A percentile compares a stretch with the other conserved stretches of the same genome.
phyloP scores from a whole-genome alignment of 2,329 filamentous ascomycete species.

The Chaetomium sp. region DNA sequence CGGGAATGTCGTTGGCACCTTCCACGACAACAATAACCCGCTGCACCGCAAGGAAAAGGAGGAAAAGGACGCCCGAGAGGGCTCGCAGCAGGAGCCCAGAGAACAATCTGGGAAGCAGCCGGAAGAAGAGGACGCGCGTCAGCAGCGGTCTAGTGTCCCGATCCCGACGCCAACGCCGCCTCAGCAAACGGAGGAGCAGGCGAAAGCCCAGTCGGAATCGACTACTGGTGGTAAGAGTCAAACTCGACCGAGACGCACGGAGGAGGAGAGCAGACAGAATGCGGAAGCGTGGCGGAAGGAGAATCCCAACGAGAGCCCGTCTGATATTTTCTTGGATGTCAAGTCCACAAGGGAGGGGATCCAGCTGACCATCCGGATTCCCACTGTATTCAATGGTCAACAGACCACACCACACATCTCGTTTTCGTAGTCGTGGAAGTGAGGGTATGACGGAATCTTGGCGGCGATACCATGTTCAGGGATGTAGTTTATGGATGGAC shows the following conservation, averaged over 20 bases:
- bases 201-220: slow-evolving; percentile 8
- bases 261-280: slow-evolving; percentile 41
- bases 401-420: slow-evolving; percentile 39
- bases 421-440: slow-evolving; percentile 34
- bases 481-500: neutral
- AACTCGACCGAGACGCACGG: slow-evolving; percentile 29
- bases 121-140: slow-evolving; percentile 3
- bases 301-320: slow-evolving; percentile 47
- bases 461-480: neutral
- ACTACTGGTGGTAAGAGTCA: slow-evolving; percentile 17
- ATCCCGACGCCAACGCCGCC: slow-evolving; percentile 1
- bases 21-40: slow-evolving; percentile 53
- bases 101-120: neutral
- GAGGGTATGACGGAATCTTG: slow-evolving; percentile 2
- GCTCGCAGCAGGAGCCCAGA: slow-evolving; percentile 44
- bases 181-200: slow-evolving; percentile 13
- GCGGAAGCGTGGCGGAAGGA: slow-evolving; percentile 44
- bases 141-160: neutral
- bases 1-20: slow-evolving; percentile 50
- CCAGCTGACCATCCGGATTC: slow-evolving; percentile 60
- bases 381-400: slow-evolving; percentile 53
- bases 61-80: slow-evolving; percentile 36
- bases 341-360: slow-evolving; percentile 61
- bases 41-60: slow-evolving; percentile 42
- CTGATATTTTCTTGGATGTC: slow-evolving; percentile 59